Percentiles rank a stretch among this genome's conserved stretches.
Conservation (phyloP, 345 rosid species). For the Rhizophora apiculata region DNA sequence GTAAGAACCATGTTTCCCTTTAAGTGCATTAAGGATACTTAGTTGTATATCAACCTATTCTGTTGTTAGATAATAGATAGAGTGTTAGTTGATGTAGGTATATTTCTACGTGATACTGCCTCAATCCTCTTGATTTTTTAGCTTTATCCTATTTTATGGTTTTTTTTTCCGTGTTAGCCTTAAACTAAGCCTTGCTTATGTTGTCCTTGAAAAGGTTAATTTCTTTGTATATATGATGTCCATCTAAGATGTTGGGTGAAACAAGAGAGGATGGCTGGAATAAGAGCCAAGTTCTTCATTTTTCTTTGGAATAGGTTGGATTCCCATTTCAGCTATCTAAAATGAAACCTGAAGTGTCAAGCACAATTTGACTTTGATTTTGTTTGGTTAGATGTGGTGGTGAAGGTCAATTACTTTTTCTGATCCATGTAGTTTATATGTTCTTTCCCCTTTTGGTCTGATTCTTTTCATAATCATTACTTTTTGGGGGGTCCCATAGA, state of each 20-base stretch:
- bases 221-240: too few species aligned
- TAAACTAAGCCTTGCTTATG: neutral
- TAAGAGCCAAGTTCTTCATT: neutral
- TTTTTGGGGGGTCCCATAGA: constrained; percentile 36
- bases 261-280: constrained; percentile 2
- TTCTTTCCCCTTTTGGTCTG: constrained; percentile 11
- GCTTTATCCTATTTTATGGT: neutral
- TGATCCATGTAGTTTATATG: neutral
- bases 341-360: too few species aligned
- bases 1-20: neutral
- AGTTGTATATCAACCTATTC: neutral
- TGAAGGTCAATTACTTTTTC: neutral
- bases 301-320: neutral
- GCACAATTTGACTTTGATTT: too few species aligned
- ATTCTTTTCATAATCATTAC: too few species aligned
- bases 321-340: neutral
- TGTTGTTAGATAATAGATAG: constrained; percentile 3
- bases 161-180: neutral
- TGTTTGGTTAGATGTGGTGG: too few species aligned
- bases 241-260: neutral
- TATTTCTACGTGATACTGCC: neutral
- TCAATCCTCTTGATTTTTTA: neutral
- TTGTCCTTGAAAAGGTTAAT: too few species aligned
- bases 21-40: neutral
- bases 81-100: neutral